phyloP scores from a whole-genome alignment of 2,329 filamentous ascomycete genomes.

The Phaeosphaeriaceae sp. region DNA sequence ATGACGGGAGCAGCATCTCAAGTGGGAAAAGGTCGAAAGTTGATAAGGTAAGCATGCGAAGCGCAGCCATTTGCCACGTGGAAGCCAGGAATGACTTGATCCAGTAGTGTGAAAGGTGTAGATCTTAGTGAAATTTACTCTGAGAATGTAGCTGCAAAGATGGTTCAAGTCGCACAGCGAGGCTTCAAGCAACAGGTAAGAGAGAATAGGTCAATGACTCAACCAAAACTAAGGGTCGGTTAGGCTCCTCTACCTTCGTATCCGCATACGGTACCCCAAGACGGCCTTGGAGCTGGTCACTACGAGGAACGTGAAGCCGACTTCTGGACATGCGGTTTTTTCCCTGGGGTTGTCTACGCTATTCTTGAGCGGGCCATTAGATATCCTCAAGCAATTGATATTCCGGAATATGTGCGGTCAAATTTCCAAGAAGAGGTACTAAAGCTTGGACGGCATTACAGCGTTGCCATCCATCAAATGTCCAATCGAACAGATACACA shows the following conservation, averaged over 20 bases:
- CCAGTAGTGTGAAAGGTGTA: slow-evolving; percentile 29
- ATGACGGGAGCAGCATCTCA: background rate
- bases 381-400: slow-evolving; percentile 33
- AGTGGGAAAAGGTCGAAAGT: background rate
- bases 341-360: slow-evolving; percentile 43
- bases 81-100: background rate
- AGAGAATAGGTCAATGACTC: background rate
- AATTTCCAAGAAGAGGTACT: slow-evolving; percentile 33
- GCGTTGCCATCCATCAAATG: slow-evolving; percentile 42
- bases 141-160: slow-evolving; percentile 38
- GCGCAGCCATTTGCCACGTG: too few species aligned
- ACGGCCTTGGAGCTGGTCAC: slow-evolving; percentile 25
- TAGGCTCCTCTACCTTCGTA: slow-evolving; percentile 38
- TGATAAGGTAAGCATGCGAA: slow-evolving; percentile 14
- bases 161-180: slow-evolving; percentile 42
- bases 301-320: slow-evolving; percentile 46
- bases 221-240: background rate
- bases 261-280: slow-evolving; percentile 43
- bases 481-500: slow-evolving; percentile 57
- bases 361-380: slow-evolving; percentile 40
- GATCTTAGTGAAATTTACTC: slow-evolving; percentile 37
- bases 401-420: slow-evolving; percentile 24
- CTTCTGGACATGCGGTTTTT: slow-evolving; percentile 48
- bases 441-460: slow-evolving; percentile 38
- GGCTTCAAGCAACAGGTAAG: slow-evolving; percentile 31